These are phyloP conservation scores for Lodderomyces parapsilosis DNA, from an alignment of 1,139 yeast species.

Conservation along the genomic window DNA sequence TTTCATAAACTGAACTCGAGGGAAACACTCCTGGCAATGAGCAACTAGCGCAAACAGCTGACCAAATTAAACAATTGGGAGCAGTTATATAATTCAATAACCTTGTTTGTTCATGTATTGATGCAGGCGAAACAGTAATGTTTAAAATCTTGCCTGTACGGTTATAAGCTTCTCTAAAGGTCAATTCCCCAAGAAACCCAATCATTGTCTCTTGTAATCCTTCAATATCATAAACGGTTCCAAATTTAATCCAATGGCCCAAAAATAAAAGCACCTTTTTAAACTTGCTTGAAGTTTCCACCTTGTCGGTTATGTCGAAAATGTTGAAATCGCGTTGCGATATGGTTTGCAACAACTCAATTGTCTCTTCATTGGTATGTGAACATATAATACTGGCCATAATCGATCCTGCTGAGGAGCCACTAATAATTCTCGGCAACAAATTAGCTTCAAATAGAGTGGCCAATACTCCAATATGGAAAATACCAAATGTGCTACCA, in stretches of 20 bases:
- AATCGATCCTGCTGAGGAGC: constrained; percentile 95
- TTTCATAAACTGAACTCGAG: constrained; percentile 81
- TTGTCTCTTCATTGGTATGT: constrained; percentile 73
- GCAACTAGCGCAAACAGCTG: constrained; percentile 97
- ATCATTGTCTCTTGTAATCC: constrained; percentile 74
- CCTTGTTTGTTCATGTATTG: constrained; percentile 61
- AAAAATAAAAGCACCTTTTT: constrained; percentile 30
- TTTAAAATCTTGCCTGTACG: constrained; percentile 58
- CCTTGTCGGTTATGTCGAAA: constrained; percentile 42
- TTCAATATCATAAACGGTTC: constrained; percentile 83
- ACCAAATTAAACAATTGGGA: constrained; percentile 56
- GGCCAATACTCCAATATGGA: constrained; percentile 88
- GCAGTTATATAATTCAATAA: constrained; percentile 49
- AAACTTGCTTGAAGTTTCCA: constrained; percentile 40
- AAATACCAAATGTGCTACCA: constrained; percentile 90
- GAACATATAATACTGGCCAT: constrained; percentile 87
- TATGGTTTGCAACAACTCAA: constrained; percentile 52
- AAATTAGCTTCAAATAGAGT: constrained; percentile 72
- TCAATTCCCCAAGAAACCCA: constrained; percentile 81
- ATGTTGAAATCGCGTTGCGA: constrained; percentile 65
- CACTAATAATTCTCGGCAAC: constrained; percentile 87
- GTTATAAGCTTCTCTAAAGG: constrained; percentile 63
- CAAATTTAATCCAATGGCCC: constrained; percentile 66
- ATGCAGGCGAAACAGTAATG: constrained; percentile 55
- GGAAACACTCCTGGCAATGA: constrained; percentile 91